Evolutionary conservation across 768 basidiomycete species (phyloP), one percentile per base, ranked within the genome.

Genomic region (Mycena metata): DNA sequence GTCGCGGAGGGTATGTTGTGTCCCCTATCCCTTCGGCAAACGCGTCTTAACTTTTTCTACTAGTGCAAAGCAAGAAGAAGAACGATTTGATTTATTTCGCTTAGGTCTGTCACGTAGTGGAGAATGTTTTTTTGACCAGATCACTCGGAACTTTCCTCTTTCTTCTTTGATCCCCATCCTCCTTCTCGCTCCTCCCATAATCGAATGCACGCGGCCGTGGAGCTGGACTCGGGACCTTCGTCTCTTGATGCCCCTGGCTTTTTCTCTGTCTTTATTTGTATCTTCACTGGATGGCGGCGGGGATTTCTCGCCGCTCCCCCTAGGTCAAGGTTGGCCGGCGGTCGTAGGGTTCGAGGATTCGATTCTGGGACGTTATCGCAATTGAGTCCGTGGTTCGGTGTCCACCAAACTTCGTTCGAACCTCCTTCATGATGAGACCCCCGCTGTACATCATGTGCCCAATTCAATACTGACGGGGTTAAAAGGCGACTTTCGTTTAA

Each of bases 41-140:
- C 41, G 24, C 49, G 70, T 39, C 70, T 71, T 80, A 55, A 81
- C 71, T 39, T 45, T 39, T 70, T 73, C 71, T 78, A 57, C 7
- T 80, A 98, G 92, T 99, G 64, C 97, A 99, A 88, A 95, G 95
- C 81, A 96, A 98, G 91, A 99, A 99, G 90, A 99, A 99, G 90
- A 99, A 99, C 77, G 91, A 95, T 76, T 90, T 98, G 77, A 90
- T 95, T 89, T 96, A 96, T 83, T 96, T 95, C 80, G 94, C 94
- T 55, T 96, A 92, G 83, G 66, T 64, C 69, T 69, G 50, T 69
- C 58, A 42, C 36, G 17, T 64, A 59, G 67, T 64, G 60, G 58
- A 52, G n/a, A 41, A 26, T 56, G 52, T 36, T 45, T 45, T 64
- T 43, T 39, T 39, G 39, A 9, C 35, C 35, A 30, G 36, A 30